Percentiles rank a stretch among this genome's conserved stretches.
Conservation (phyloP, 106 monocot species). For the Cymbidium sinense region DNA sequence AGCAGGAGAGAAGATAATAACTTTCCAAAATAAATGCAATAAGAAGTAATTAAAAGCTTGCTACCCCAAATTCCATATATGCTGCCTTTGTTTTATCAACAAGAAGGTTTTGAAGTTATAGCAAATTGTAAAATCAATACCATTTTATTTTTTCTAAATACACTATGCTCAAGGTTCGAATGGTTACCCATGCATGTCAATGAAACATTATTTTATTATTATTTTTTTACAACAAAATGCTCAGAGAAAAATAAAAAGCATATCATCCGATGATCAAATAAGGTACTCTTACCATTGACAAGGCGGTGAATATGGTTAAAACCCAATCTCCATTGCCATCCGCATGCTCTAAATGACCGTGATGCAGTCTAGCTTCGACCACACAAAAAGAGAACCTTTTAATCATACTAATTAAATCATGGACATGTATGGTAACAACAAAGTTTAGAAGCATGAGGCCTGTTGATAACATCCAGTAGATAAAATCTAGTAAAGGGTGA, state of each 20-base stretch:
- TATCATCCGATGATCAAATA: background rate
- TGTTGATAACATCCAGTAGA: background rate
- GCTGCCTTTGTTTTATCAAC: background rate
- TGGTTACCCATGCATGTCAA: background rate
- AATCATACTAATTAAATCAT: background rate
- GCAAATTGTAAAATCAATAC: background rate
- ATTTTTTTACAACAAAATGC: background rate
- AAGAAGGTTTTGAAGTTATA: background rate
- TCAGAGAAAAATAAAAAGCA: background rate
- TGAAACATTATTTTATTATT: background rate
- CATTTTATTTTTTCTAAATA: background rate
- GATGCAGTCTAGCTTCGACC: conserved; percentile 65
- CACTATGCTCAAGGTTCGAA: background rate
- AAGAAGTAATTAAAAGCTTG: background rate
- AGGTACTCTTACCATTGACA: conserved; percentile 60
- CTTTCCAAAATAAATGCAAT: background rate
- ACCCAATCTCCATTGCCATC: conserved; percentile 99
- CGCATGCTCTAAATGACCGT: conserved; percentile 82
- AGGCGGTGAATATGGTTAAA: conserved; percentile 87
- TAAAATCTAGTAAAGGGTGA: background rate
- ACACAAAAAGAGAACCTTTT: conserved; percentile 5
- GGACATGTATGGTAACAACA: background rate
- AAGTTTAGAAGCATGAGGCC: background rate
- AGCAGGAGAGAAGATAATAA: background rate
- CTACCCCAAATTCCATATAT: background rate